Percentiles rank a stretch among this genome's conserved stretches.
These are phyloP conservation scores for Allium cepa DNA, from an alignment of 106 monocot genomes.

Conservation along the genomic window DNA sequence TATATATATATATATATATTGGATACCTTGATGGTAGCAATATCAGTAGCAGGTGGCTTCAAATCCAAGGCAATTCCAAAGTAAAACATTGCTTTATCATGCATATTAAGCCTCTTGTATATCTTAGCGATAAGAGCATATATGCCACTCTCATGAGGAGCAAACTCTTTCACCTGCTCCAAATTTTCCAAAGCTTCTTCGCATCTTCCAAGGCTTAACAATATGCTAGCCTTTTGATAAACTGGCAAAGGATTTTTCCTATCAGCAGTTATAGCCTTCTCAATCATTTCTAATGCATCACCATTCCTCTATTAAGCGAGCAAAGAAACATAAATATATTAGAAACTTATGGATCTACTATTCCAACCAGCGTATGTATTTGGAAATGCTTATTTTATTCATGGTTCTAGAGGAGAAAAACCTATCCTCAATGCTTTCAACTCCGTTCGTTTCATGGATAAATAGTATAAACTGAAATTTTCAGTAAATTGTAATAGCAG, in stretches of 20 bases:
- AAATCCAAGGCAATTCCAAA: conserved; percentile 90
- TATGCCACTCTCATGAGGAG: conserved; percentile 77
- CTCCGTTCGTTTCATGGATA: no score
- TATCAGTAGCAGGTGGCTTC: conserved; percentile 80
- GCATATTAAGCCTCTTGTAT: conserved; percentile 75
- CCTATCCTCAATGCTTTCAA: no score
- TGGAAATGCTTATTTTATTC: no score
- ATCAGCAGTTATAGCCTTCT: conserved; percentile 77
- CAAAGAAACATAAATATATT: no score
- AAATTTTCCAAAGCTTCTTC: conserved; percentile 71
- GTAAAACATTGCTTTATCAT: conserved; percentile 88
- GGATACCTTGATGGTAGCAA: conserved; percentile 72
- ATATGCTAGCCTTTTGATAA: conserved; percentile 82
- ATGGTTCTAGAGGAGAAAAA: no score
- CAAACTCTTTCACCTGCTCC: conserved; percentile 57
- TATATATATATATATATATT: neutral
- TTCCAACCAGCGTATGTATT: no score
- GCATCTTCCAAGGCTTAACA: conserved; percentile 65
- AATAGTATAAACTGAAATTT: no score
- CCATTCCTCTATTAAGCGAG: conserved; percentile 45
- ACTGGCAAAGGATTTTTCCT: conserved; percentile 81
- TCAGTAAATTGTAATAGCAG: no score
- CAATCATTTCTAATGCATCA: conserved; percentile 76
- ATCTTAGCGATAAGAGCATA: conserved; percentile 92
- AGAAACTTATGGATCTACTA: no score